Conservation (phyloP, 495 filamentous ascomycete species). For the Penicillium longicatenatum region DNA sequence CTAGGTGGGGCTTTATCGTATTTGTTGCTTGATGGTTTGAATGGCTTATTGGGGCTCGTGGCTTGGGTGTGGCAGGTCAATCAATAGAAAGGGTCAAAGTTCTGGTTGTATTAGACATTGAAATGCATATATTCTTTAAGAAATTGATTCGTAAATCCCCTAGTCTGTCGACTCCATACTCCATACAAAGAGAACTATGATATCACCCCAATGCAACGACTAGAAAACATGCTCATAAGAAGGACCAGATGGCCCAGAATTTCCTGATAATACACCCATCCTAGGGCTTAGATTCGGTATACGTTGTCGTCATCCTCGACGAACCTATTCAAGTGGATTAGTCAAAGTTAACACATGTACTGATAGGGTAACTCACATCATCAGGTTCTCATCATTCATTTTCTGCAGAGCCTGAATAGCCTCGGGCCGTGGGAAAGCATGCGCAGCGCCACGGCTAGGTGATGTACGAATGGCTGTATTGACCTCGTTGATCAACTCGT, state of each 20-base stretch:
- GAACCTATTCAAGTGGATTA: conserved; percentile 41
- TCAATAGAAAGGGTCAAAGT: not conserved
- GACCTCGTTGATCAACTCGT: conserved; percentile 73
- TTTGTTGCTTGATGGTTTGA: no score
- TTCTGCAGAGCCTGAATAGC: conserved; percentile 72
- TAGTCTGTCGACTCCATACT: conserved; percentile 25
- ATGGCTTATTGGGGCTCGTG: no score
- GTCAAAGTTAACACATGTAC: not conserved
- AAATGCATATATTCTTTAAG: conserved; percentile 22
- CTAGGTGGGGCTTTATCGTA: no score
- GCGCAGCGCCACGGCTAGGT: conserved; percentile 38
- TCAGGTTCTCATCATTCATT: conserved; percentile 82
- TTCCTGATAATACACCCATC: conserved; percentile 2
- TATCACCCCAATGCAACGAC: conserved; percentile 34
- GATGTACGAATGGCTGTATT: conserved; percentile 63
- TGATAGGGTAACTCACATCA: conserved; percentile 72
- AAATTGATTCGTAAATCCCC: conserved; percentile 17
- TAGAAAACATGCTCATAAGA: conserved; percentile 26
- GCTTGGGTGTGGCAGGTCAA: not conserved
- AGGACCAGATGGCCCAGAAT: conserved; percentile 1
- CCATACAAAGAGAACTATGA: conserved; percentile 30
- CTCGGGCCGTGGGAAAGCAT: conserved; percentile 68
- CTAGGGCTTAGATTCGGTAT: conserved; percentile 45
- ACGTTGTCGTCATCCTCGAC: conserved; percentile 55
- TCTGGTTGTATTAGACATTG: conserved; percentile 4